Percentiles rank a stretch among this genome's conserved stretches.
phyloP scores from a whole-genome alignment of 345 rosid species.

The Citrus hindsii region DNA sequence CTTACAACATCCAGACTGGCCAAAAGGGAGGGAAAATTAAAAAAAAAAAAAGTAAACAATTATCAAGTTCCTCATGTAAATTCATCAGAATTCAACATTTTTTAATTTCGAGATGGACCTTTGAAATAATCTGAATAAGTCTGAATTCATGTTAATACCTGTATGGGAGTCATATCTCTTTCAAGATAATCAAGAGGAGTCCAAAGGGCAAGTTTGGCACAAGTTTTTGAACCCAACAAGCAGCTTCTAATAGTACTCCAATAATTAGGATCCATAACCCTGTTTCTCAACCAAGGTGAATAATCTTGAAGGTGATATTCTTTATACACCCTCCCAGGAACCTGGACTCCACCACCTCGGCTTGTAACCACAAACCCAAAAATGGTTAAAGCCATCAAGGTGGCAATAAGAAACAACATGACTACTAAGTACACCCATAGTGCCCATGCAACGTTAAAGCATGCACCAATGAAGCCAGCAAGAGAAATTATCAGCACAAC shows the following conservation, averaged over 20 bases:
- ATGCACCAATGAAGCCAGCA: constrained; percentile 90
- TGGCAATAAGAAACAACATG: constrained; percentile 66
- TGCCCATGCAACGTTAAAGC: constrained; percentile 74
- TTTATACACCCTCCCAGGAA: constrained; percentile 63
- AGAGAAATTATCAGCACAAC: constrained; percentile 64
- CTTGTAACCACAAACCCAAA: constrained; percentile 80
- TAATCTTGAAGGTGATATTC: constrained; percentile 72
- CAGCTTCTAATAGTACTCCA: constrained; percentile 77
- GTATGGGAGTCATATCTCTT: constrained; percentile 66
- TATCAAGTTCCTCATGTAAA: neutral
- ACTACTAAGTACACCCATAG: constrained; percentile 90
- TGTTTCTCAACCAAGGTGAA: constrained; percentile 75
- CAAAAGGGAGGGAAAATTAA: neutral
- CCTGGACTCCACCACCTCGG: constrained; percentile 70
- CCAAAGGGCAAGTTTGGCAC: constrained; percentile 65
- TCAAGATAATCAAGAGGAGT: constrained; percentile 76
- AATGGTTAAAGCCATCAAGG: constrained; percentile 60
- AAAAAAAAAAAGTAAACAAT: neutral
- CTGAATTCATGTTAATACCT: constrained; percentile 40
- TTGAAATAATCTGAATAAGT: too few species aligned
- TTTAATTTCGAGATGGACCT: neutral
- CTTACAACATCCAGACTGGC: constrained; percentile 93
- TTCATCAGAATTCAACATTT: neutral
- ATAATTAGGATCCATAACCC: constrained; percentile 47
- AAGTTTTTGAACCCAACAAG: constrained; percentile 65